Base-by-base conservation (phyloP, 208 protist species). In the Leishmania tarentolae region DNA sequence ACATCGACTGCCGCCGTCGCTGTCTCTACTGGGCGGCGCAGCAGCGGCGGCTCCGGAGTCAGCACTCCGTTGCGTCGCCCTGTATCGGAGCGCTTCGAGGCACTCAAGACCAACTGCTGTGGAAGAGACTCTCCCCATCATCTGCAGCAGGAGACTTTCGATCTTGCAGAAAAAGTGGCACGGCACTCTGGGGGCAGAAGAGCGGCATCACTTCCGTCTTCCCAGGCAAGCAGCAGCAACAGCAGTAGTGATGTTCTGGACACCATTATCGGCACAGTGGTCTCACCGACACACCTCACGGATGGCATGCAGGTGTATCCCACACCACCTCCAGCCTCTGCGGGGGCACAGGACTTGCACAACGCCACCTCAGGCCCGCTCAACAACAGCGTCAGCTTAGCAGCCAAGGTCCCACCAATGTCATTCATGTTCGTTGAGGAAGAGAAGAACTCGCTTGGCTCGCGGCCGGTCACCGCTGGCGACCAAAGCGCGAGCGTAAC, bases 31-130 rank as follows among this genome's bases (percentile, higher is more conserved):
- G 68, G 50, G 5, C 70, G 70, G 21, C 66, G 50, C 61, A 42
- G 76, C 63, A 47, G 74, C 35, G 56, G n/a, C 63, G 42, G 44
- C 61, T 44, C 53, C 47, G 42, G 50, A 19, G 2, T 73, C 57
- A 71, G 66, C 69, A 87, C 86, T 19, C 83, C 86, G 59, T 75
- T 87, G 77, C 83, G 83, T 68, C 86, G 83, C 57, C 83, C 83
- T 73, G 74, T 90, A 52, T 90, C 80, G 44, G 86, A 87, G 71
- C 83, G 80, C 69, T 87, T 90, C 52, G 83, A 87, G 50, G 78
- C 71, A 7, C 71, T 82, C 21, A 76, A 80, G 52, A 73, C 37
- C 61, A 75, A 13, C 53, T 42, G 81, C 76, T 74, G 71, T 65
- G 50, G 52, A 11, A n/a, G 19, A 53, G 57, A 28, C 24, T 6